Evolutionary conservation across 106 monocot genomes (phyloP).

Genomic region (Dendrobium huoshanense): DNA sequence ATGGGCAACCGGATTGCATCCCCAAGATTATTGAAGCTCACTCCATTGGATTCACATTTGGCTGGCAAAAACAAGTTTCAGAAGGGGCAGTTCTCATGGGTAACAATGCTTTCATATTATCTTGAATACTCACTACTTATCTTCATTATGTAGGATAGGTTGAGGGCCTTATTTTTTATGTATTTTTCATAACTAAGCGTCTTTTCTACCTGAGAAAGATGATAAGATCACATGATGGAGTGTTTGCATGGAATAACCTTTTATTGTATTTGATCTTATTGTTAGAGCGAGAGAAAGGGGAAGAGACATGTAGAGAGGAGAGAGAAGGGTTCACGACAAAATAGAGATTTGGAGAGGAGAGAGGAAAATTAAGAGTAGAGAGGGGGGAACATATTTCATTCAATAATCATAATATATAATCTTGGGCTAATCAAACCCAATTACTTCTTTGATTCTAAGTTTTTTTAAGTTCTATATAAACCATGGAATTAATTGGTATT

Average conservation of each 20-base stretch:
- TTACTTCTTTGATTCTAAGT: too few relatives aligned
- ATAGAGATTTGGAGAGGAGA: background rate
- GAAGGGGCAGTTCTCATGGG: constrained; percentile 92
- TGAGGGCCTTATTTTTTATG: background rate
- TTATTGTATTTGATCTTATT: background rate
- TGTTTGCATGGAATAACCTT: background rate
- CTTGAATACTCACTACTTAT: background rate
- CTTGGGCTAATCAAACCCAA: too few relatives aligned
- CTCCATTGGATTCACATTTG: constrained; percentile 75
- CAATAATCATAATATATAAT: background rate
- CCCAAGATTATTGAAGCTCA: constrained; percentile 85
- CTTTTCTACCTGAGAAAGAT: background rate
- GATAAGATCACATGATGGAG: background rate
- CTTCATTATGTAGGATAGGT: background rate
- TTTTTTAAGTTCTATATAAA: too few relatives aligned
- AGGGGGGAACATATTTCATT: background rate
- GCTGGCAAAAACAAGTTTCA: constrained; percentile 80
- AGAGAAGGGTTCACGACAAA: background rate
- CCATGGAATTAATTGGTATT: too few relatives aligned
- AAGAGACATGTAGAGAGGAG: background rate
- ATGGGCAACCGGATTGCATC: constrained; percentile 93
- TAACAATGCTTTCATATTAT: constrained; percentile 18
- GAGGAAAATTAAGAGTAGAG: background rate
- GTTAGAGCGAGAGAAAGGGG: background rate
- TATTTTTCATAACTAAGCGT: background rate